Percentiles rank a stretch among this genome's conserved stretches.
Conservation (phyloP, 2,329 filamentous ascomycete species). For the Myriosclerotinia curreyana region DNA sequence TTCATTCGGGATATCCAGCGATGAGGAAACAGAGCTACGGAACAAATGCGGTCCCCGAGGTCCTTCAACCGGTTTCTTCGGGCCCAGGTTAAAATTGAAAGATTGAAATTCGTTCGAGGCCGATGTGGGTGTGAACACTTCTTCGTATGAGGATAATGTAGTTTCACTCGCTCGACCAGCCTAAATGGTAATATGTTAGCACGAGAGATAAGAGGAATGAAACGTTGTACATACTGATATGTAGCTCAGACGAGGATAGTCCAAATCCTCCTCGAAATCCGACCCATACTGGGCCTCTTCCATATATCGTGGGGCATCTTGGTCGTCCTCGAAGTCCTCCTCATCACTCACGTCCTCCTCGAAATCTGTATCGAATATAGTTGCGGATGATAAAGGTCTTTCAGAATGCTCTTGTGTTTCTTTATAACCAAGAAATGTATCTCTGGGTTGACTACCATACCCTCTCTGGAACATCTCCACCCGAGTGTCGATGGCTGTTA, state of each 20-base stretch:
- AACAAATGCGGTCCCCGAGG: conserved; percentile 86
- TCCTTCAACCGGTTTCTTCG: conserved; percentile 66
- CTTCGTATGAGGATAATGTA: conserved; percentile 83
- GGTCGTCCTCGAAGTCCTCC: conserved; percentile 40
- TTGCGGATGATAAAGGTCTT: conserved; percentile 64
- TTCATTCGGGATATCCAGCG: conserved; percentile 51
- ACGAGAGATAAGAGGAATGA: conserved; percentile 25
- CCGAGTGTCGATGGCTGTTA: conserved; percentile 35
- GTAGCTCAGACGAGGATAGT: conserved; percentile 64
- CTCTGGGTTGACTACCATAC: conserved; percentile 42
- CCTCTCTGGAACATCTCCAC: conserved; percentile 48
- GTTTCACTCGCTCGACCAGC: conserved; percentile 73
- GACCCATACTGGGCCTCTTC: conserved; percentile 20
- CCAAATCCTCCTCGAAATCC: conserved; percentile 43
- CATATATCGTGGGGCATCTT: conserved; percentile 12
- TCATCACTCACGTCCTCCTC: conserved; percentile 57
- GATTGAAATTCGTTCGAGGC: conserved; percentile 53
- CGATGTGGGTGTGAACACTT: conserved; percentile 73
- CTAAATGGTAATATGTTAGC: conserved; percentile 43
- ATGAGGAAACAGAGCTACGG: conserved; percentile 61
- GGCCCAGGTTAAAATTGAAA: conserved; percentile 59
- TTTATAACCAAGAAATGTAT: conserved; percentile 61
- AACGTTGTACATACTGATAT: conserved; percentile 60
- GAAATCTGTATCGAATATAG: conserved; percentile 73
- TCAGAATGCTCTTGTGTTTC: conserved; percentile 43